Conservation (phyloP, 805 yeast species). For the Candida orba region DNA sequence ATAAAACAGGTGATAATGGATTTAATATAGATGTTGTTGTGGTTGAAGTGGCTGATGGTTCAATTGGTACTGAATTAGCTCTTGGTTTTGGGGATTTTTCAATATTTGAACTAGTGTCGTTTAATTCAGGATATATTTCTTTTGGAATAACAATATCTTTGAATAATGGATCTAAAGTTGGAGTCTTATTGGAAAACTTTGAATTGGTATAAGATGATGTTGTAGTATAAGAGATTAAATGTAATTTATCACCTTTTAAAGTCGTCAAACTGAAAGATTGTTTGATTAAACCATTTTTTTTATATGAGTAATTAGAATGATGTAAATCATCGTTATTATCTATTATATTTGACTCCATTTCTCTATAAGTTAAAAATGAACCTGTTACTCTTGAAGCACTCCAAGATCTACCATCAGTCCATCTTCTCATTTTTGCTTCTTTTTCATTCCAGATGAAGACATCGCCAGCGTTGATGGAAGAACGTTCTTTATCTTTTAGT, state of each 20-base stretch:
- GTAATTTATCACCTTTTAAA: conserved; percentile 45
- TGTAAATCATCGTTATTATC: neutral
- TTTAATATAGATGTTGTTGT: conserved; percentile 2
- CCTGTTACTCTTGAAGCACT: conserved; percentile 65
- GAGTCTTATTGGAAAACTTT: conserved; percentile 28
- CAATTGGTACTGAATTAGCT: conserved; percentile 2
- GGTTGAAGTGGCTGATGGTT: conserved; percentile 8
- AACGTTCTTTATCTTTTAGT: conserved; percentile 44
- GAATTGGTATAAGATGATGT: conserved; percentile 23
- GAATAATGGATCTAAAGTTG: conserved; percentile 35
- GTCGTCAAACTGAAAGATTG: conserved; percentile 57
- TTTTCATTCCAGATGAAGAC: conserved; percentile 69
- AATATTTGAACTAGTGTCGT: neutral
- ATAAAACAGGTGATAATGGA: conserved; percentile 2
- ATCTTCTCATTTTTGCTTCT: conserved; percentile 63
- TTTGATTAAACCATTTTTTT: conserved; percentile 51
- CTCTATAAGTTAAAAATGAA: conserved; percentile 54
- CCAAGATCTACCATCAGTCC: conserved; percentile 79
- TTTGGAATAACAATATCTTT: conserved; percentile 27
- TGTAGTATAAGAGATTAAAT: conserved; percentile 51
- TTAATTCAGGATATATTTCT: conserved; percentile 27
- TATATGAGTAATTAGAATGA: conserved; percentile 27
- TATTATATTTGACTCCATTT: conserved; percentile 35
- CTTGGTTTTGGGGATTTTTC: conserved; percentile 1
- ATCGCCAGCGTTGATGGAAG: conserved; percentile 46